Base-by-base conservation (phyloP, 805 yeast species). In the Zygosaccharomyces siamensis region DNA sequence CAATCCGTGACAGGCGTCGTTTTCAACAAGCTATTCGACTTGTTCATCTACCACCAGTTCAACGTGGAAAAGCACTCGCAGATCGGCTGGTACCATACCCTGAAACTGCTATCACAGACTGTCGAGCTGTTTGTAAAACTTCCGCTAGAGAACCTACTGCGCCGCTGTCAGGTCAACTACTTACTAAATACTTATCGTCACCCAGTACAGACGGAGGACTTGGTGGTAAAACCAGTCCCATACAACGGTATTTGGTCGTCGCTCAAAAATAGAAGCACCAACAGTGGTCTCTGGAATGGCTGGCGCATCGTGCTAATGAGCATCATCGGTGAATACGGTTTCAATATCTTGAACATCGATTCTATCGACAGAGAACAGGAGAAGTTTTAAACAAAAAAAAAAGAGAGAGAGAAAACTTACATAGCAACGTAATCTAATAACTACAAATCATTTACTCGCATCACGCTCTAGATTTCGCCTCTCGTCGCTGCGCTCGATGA, bases 271-370 rank as follows among this genome's bases (percentile, higher is more conserved):
- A 66, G 78, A 5, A 38, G 59, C 59, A 37, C 70, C 39, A 47
- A 70, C 60, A 67, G 68, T 35, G 73, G 77, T 1, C 64, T 84
- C 23, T 90, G 87, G 75, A 78, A 92, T 56, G 99, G 98, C 32
- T 92, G 98, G 98, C 79, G 88, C 64, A 82, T 89, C 37, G 95
- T 95, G 26, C 73, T 86, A 8, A 66, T 89, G 49, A 88, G 92
- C 52, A 78, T 87, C 3, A 66, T 86, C 43, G 93, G 96, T 8
- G 83, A 84, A 45, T 92, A 95, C 85, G 90, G 96, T 1, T 75
- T 86, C 55, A 75, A 78, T 46, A 69, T 85, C 45, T 61, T 84
- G 54, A 76, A 73, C 54, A 73, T 71, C 49, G 78, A 80, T 18
- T 78, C 73, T 38, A 70, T 70, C 32, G 72, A 66, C 47, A 58